A percentile compares a stretch with the other conserved stretches of the same genome.
Conservation (phyloP, 768 basidiomycete species). For the Tricholoma furcatifolium region DNA sequence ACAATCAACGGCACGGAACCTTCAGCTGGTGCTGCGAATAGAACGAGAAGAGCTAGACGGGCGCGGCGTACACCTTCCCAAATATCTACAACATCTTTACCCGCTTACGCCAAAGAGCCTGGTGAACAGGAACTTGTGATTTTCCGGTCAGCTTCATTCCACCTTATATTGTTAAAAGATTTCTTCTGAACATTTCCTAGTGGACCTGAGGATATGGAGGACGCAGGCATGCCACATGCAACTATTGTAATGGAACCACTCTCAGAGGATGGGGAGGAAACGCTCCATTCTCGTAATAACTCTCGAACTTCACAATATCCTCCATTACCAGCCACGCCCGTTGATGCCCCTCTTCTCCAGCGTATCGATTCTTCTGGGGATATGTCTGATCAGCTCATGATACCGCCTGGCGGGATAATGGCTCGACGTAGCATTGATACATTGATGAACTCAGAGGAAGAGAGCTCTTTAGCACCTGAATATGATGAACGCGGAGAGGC, state of each 20-base stretch:
- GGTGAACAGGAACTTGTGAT: conserved; percentile 83
- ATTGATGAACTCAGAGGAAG: conserved; percentile 27
- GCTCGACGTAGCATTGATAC: conserved; percentile 30
- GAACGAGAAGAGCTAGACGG: conserved; percentile 34
- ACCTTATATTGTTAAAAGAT: neutral
- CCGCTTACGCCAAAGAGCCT: conserved; percentile 81
- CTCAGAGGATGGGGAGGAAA: conserved; percentile 37
- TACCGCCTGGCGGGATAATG: conserved; percentile 20
- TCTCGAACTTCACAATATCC: conserved; percentile 33
- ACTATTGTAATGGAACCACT: conserved; percentile 34
- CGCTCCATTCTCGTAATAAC: conserved; percentile 27
- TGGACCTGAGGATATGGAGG: conserved; percentile 54
- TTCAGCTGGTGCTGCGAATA: conserved; percentile 23
- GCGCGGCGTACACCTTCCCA: conserved; percentile 72
- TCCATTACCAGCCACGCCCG: conserved; percentile 37
- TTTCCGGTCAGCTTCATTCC: conserved; percentile 33
- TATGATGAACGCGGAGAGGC: conserved; percentile 50
- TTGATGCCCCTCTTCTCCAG: conserved; percentile 42
- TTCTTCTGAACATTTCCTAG: conserved; percentile 25
- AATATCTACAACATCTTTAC: conserved; percentile 74
- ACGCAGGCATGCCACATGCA: conserved; percentile 42
- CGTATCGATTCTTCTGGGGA: conserved; percentile 26
- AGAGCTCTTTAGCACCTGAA: conserved; percentile 23
- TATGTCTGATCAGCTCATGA: conserved; percentile 17
- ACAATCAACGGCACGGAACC: conserved; percentile 33